Evolutionary conservation across 441 rosid species (phyloP).

Genomic region (Pelargonium myrrhifolium): DNA sequence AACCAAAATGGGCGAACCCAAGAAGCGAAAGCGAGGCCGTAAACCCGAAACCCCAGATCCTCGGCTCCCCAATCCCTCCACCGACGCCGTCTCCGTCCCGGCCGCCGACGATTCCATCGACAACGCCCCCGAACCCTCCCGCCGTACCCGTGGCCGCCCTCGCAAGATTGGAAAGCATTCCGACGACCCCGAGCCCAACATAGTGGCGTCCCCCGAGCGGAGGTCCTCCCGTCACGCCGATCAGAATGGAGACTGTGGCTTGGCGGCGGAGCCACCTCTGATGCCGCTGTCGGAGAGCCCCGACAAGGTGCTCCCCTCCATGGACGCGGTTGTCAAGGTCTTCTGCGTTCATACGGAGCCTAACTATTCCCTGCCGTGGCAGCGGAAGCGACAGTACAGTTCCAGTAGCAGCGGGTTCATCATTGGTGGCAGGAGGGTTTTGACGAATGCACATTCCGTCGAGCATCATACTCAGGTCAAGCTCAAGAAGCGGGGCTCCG

Average conservation of each 20-base stretch:
- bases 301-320: constrained; percentile 38
- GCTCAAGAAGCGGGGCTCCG: constrained; percentile 85
- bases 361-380: constrained; percentile 86
- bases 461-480: constrained; percentile 87
- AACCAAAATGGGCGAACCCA: constrained; percentile 14
- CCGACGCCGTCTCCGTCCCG: constrained; percentile 15
- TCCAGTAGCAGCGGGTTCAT: constrained; percentile 82
- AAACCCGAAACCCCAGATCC: constrained; percentile 26
- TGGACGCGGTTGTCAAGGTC: constrained; percentile 91
- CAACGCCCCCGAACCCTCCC: constrained; percentile 28
- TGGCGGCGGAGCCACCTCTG: constrained; percentile 19
- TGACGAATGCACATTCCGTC: constrained; percentile 86
- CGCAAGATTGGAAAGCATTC: constrained; percentile 25
- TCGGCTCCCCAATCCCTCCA: constrained; percentile 12
- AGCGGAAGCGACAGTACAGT: constrained; percentile 78
- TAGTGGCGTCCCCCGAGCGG: constrained; percentile 27
- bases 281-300: constrained; percentile 24
- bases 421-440: constrained; percentile 59
- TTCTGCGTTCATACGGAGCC: constrained; percentile 91
- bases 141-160: constrained; percentile 38
- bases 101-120: constrained; percentile 22
- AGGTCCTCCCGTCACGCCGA: constrained; percentile 26
- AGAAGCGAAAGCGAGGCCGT: constrained; percentile 40
- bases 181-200: constrained; percentile 14
- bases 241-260: constrained; percentile 31